Percentiles rank a stretch among this genome's conserved stretches.
Evolutionary conservation across 345 rosid species (phyloP).

Genomic region (Eucalyptus decipiens): DNA sequence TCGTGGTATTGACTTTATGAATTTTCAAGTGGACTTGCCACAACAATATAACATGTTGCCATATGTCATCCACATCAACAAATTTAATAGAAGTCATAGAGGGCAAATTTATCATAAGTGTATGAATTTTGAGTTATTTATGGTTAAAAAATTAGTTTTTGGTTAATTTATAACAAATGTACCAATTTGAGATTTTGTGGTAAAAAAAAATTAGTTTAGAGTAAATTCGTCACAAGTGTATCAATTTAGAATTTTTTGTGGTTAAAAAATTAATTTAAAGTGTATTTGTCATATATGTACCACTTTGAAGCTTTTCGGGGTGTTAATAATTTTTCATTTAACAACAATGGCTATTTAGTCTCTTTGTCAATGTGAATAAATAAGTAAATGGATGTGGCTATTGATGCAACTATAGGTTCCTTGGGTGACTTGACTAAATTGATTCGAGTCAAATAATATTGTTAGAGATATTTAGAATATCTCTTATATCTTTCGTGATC

Average conservation of each 20-base stretch:
- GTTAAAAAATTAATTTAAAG: too few species aligned
- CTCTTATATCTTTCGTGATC: background rate
- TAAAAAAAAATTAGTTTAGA: too few species aligned
- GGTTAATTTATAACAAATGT: too few species aligned
- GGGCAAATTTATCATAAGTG: too few species aligned
- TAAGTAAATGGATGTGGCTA: background rate
- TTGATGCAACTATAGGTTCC: background rate
- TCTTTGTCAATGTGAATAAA: background rate
- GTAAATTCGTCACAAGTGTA: fast-evolving
- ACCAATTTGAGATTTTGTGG: fast-evolving
- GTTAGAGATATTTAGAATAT: background rate
- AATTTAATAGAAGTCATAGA: too few species aligned
- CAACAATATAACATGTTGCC: fast-evolving
- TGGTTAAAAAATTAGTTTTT: too few species aligned
- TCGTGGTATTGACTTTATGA: fast-evolving
- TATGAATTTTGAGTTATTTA: too few species aligned
- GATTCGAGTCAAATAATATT: background rate
- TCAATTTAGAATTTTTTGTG: too few species aligned
- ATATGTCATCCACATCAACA: too few species aligned
- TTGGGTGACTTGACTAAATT: background rate
- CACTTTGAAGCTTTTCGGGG: fast-evolving
- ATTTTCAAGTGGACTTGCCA: too few species aligned
- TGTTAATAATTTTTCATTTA: background rate
- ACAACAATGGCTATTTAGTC: background rate
- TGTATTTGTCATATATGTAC: too few species aligned